Evolutionary conservation across 1,284 basidiomycete genomes (phyloP), one percentile per base, ranked within the genome.

Genomic region (Ustilago crameri): DNA sequence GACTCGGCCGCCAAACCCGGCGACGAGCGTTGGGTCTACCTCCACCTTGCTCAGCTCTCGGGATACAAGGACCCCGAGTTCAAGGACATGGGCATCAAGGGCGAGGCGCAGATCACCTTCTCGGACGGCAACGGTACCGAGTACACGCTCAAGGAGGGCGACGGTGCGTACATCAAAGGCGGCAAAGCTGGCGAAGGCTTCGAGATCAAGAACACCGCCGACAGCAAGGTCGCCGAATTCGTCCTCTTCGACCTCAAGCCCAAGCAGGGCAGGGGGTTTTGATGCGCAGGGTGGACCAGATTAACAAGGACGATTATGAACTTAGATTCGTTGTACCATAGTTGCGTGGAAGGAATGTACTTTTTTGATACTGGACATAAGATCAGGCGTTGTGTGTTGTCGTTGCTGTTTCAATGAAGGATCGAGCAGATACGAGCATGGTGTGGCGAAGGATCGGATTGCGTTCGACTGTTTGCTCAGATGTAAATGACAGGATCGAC

Each of bases 61-160:
- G 75, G 77, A 3, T 79, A 72, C 54, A 70, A 64, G 30, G 70
- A 69, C 38, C 63, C 76, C 86, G 49, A 49, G 0, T 85, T 84
- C 3, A 74, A 81, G 20, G 84, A 87, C 0, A 56, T 67, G 32
- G 75, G 71, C 9, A 61, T 50, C 41, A 65, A 65, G 15, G 45
- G 40, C 9, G 35, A 72, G 51, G 88, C 87, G 0, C 82, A 82
- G 41, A 79, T 91, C 51, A 86, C 82, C 51, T 69, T 89, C 38
- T 77, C 79, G 54, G 80, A 85, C 27, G 86, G 86, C 2, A 85
- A 84, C 8, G 83, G 86, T 10, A 84, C 84, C 17, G 83, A 83
- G 5, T 35, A 37, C 26, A 85, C 85, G 40, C 80, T 86, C 3
- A 84, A 59, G 20, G 74, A 76, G 35, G 74, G 74, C 0, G 67